A percentile compares a stretch with the other conserved stretches of the same genome.
Conservation (phyloP, 352 stramenopile genomes). For the Phytophthora kernoviae region DNA sequence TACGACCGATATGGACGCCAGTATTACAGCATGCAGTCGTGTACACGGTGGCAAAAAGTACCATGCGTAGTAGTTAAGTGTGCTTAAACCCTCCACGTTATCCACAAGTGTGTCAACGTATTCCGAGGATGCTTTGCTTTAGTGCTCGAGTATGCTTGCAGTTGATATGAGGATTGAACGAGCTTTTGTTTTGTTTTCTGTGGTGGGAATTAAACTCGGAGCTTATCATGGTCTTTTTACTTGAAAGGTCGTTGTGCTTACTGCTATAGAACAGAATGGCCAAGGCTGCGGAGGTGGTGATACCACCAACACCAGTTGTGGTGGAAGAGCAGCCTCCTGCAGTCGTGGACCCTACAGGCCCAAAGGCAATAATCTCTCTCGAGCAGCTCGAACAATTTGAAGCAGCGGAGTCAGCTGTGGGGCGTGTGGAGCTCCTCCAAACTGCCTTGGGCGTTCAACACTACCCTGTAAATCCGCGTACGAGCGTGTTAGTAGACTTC, state of each 20-base stretch:
- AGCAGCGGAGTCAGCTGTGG: conserved; percentile 17
- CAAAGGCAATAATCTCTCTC: conserved; percentile 34
- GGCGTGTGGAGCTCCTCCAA: conserved; percentile 41
- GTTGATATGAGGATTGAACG: conserved; percentile 24
- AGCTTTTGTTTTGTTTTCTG: conserved; percentile 19
- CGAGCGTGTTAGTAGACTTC: conserved; percentile 61
- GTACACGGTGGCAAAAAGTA: neutral
- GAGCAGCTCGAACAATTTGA: conserved; percentile 41
- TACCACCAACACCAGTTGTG: conserved; percentile 7
- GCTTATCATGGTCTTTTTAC: too few species aligned
- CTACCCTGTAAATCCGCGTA: conserved; percentile 56
- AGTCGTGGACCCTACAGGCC: conserved; percentile 8
- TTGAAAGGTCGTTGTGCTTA: conserved; percentile 27
- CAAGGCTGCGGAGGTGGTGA: conserved; percentile 14
- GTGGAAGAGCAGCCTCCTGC: conserved; percentile 17
- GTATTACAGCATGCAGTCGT: neutral
- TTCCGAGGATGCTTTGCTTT: conserved; percentile 10
- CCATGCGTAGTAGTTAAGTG: conserved; percentile 8
- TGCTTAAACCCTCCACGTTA: too few species aligned
- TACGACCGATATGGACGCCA: neutral
- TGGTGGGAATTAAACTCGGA: too few species aligned
- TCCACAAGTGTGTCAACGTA: neutral
- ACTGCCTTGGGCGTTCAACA: conserved; percentile 50
- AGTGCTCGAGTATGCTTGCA: conserved; percentile 10
- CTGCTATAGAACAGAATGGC: conserved; percentile 11